Percentiles rank a stretch among this genome's conserved stretches.
phyloP scores from a whole-genome alignment of 2,329 filamentous ascomycete species.

The Penicillium fuscoglaucum region DNA sequence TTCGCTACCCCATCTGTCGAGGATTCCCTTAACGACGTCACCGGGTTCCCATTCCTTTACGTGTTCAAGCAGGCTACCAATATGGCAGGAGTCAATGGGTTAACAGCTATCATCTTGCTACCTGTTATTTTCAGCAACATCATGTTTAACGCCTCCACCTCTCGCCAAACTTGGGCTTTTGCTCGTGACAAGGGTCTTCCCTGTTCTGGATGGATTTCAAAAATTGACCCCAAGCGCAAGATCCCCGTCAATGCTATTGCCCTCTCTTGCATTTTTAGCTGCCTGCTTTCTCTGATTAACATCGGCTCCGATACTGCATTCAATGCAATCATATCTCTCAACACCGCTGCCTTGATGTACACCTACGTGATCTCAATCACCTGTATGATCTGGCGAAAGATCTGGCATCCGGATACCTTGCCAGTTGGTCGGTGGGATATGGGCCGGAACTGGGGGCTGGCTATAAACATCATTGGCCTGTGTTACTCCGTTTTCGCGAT shows the following conservation, averaged over 20 bases:
- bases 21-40: slow-evolving; percentile 40
- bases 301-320: slow-evolving; percentile 54
- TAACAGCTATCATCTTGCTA: slow-evolving; percentile 45
- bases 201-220: slow-evolving; percentile 41
- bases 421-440: slow-evolving; percentile 45
- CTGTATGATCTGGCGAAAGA: slow-evolving; percentile 46
- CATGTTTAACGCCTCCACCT: slow-evolving; percentile 41
- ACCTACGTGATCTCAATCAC: slow-evolving; percentile 53
- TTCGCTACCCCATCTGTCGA: slow-evolving; percentile 35
- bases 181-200: slow-evolving; percentile 48
- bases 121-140: slow-evolving; percentile 43
- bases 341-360: slow-evolving; percentile 48
- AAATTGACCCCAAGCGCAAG: slow-evolving; percentile 38
- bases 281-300: slow-evolving; percentile 51
- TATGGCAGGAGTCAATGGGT: slow-evolving; percentile 25
- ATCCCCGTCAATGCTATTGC: slow-evolving; percentile 46
- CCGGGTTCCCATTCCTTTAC: slow-evolving; percentile 50
- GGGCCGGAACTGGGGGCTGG: slow-evolving; percentile 43
- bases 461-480: slow-evolving; percentile 48
- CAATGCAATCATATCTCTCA: slow-evolving; percentile 54
- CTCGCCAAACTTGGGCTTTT: slow-evolving; percentile 46
- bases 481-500: slow-evolving; percentile 47
- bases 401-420: slow-evolving; percentile 39
- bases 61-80: slow-evolving; percentile 42
- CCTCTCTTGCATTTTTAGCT: slow-evolving; percentile 33